A percentile compares a stretch with the other conserved stretches of the same genome.
These are phyloP conservation scores for Fomes fomentarius DNA, from an alignment of 1,284 basidiomycete species.

Conservation along the genomic window DNA sequence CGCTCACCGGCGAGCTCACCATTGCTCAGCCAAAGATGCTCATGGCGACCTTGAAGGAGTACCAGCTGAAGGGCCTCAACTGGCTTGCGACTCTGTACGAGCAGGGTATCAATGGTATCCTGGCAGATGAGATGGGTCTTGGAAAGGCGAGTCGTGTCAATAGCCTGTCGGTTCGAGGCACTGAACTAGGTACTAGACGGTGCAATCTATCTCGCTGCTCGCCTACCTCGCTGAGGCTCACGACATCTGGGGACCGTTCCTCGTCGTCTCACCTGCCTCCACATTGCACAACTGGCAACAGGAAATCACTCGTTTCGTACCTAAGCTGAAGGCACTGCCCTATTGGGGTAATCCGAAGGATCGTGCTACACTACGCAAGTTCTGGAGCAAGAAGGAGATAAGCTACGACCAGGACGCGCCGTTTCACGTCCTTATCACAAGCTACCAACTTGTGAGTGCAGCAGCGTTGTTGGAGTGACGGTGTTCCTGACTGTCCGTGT, in stretches of 20 bases:
- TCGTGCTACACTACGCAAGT: slow-evolving; percentile 91
- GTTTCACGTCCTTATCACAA: slow-evolving; percentile 97
- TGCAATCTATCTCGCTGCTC: slow-evolving; percentile 97
- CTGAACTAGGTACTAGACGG: slow-evolving; percentile 65
- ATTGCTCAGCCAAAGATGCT: slow-evolving; percentile 96
- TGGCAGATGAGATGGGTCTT: slow-evolving; percentile 99
- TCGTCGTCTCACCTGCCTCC: slow-evolving; percentile 98
- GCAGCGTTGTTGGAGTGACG: not conserved
- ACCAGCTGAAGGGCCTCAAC: slow-evolving; percentile 97
- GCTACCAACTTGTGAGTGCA: slow-evolving; percentile 86
- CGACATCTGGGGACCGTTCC: slow-evolving; percentile 99
- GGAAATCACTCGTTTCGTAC: slow-evolving; percentile 95
- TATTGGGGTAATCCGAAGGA: slow-evolving; percentile 99
- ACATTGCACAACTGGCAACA: slow-evolving; percentile 99
- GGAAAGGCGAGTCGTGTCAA: slow-evolving; percentile 69
- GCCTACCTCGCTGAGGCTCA: slow-evolving; percentile 97
- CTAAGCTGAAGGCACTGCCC: slow-evolving; percentile 90
- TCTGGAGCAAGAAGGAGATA: slow-evolving; percentile 98
- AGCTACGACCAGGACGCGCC: slow-evolving; percentile 95
- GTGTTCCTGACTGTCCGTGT: not conserved
- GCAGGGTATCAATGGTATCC: slow-evolving; percentile 98
- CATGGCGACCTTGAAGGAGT: slow-evolving; percentile 97
- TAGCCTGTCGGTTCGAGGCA: no score
- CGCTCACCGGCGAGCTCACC: slow-evolving; percentile 85
- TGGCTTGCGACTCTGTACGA: slow-evolving; percentile 99